Base-by-base conservation (phyloP, 2,329 filamentous ascomycete species). In the Neofusicoccum umdonicola region DNA sequence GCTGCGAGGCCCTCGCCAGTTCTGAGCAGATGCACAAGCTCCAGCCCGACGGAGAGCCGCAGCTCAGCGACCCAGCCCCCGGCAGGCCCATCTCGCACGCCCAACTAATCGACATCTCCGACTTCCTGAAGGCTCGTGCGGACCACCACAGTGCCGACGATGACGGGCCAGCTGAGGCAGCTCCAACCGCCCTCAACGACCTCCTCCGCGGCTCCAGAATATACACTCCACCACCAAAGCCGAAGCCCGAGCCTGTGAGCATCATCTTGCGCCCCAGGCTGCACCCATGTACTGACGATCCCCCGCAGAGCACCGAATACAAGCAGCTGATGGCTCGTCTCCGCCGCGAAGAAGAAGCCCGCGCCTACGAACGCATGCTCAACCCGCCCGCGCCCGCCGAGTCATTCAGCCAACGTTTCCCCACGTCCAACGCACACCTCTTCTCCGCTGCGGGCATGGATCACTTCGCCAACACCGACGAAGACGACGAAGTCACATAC, bases 321-420 rank as follows among this genome's bases (percentile, higher is more conserved):
- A 91, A 92, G 76, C 90, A 89, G 6, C 82, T 97, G 1, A 98
- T 98, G 92, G 88, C 88, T 27, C 88, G 89, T 15, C 87, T 99
- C 19, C 91, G 92, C 67, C 87, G 85, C 66, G 88, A 95, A 71
- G 90, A 94, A 79, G 93, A 98, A 81, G 85, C 88, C 69, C 87
- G 90, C 67, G 84, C 87, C 61, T 99, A 98, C 81, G 86, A 92
- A 69, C 87, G 89, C 73, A 92, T 98, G 88, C 79, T 90, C 58
- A 88, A 89, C 67, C 86, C 88, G 1, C 78, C 80, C 1, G 77
- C 83, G 0, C 76, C 80, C 1, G 74, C 81, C 67, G 87, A 90
- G 68, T 83, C 84, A 17, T 88, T 90, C 71, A 77, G 82, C 35
- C 83, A 87, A 67, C 84, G 83, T 51, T 88, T 87, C 70, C 84